Evolutionary conservation across 2,329 filamentous ascomycete species (phyloP), one percentile per base, ranked within the genome.

Genomic region (Fusarium sp.): DNA sequence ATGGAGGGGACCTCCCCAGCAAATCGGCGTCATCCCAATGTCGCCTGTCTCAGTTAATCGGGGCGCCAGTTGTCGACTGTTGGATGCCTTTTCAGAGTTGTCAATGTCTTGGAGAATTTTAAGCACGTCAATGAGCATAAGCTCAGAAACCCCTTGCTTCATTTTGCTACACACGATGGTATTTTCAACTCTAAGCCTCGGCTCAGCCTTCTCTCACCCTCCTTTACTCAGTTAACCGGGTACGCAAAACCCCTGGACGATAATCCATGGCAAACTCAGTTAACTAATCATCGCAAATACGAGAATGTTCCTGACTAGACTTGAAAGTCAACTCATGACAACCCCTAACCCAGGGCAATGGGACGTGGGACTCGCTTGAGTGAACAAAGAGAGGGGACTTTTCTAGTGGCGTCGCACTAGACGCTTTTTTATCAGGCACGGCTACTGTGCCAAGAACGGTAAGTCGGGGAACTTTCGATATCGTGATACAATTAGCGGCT

Each of bases 301-400:
- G 65, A 68, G 65, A 54, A 45, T 58, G 60, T 68, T 47, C 53
- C 51, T 68, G 65, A 56, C 65, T 50, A 62, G 34, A 52, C 39
- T 24, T 52, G n/a, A 11, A 62, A 57, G 38, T 53, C 44, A 56
- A 57, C 39, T 47, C 45, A 57, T 19, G 43, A 43, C 34, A 47
- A 57, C 46, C 59, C 40, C 45, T 54, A 31, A 31, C 28, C 55
- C 38, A 52, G 36, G 31, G 43, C 46, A 45, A 38, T 52, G 46
- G 34, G 36, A 42, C 54, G 36, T 57, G 24, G 55, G 17, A 36
- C 39, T 26, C 49, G 33, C 38, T 50, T 57, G 44, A 36, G 28
- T 47, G 28, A 22, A 33, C 14, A 24, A 21, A 49, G 19, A 15
- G 17, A 47, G 39, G 14, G 33, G 31, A 42, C 22, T 21, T 47